phyloP scores from a whole-genome alignment of 2,329 filamentous ascomycete species.

The Talaromyces rugulosus region DNA sequence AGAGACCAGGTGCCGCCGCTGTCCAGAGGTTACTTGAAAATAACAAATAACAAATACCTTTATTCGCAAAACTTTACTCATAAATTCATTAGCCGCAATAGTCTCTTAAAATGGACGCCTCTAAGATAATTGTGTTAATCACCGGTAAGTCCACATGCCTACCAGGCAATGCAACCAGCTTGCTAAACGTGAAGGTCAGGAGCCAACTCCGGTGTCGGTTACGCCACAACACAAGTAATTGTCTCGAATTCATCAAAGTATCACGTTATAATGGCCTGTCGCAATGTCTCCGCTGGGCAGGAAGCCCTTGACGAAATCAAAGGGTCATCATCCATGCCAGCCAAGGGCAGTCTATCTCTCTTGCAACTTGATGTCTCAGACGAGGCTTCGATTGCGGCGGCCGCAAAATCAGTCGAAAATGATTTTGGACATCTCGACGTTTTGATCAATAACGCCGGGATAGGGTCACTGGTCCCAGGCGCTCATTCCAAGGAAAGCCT shows the following conservation, averaged over 20 bases:
- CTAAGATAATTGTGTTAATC: not conserved
- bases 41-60: not conserved
- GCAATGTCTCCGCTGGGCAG: not conserved
- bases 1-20: not conserved
- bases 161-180: not conserved
- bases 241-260: constrained; percentile 14
- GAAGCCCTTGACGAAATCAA: not conserved
- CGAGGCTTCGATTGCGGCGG: constrained; percentile 6
- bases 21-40: not conserved
- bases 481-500: constrained; percentile 7
- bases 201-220: constrained; percentile 25
- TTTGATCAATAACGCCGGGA: constrained; percentile 44
- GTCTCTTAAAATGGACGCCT: not conserved
- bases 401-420: not conserved
- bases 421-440: constrained; percentile 33
- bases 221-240: constrained; percentile 20
- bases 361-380: constrained; percentile 9
- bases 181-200: constrained; percentile 10
- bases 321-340: not conserved
- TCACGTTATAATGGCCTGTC: constrained; percentile 8
- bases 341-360: constrained; percentile 2
- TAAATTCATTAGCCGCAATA: not conserved
- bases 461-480: not conserved
- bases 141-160: not conserved
- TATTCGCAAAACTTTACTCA: not conserved